Conservation (phyloP, 345 rosid species). For the Bruguiera gymnorhiza region DNA sequence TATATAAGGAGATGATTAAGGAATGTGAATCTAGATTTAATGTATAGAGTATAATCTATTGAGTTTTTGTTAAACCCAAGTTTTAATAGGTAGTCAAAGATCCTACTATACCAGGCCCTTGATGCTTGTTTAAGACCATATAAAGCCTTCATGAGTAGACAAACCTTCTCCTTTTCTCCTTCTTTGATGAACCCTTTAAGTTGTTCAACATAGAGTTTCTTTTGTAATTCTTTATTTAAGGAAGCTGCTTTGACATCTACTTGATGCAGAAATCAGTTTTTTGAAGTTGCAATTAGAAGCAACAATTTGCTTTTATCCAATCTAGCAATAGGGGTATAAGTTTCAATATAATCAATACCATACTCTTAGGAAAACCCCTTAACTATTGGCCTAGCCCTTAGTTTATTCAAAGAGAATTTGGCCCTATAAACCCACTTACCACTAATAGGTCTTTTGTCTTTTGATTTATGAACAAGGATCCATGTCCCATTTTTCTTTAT, state of each 20-base stretch:
- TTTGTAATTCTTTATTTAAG: background rate
- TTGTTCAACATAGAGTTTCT: background rate
- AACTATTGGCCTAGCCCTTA: background rate
- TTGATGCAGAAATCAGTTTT: background rate
- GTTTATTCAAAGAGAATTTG: background rate
- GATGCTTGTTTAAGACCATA: background rate
- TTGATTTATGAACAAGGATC: too few relatives aligned
- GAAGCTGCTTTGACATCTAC: background rate
- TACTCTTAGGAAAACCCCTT: background rate
- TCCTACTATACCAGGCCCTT: background rate
- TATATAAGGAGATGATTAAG: background rate
- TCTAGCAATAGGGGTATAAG: background rate
- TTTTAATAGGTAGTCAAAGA: background rate
- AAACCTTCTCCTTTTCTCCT: background rate
- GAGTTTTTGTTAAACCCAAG: background rate
- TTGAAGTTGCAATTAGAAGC: background rate
- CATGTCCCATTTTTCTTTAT: too few relatives aligned
- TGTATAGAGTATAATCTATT: background rate
- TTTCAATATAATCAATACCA: background rate
- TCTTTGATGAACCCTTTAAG: background rate
- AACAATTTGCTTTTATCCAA: background rate
- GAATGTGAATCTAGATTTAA: background rate
- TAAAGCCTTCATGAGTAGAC: background rate
- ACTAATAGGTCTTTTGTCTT: too few relatives aligned
- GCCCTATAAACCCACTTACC: background rate